These are phyloP conservation scores for Eutrema yunnanense DNA, from an alignment of 345 rosid genomes.

Conservation along the genomic window DNA sequence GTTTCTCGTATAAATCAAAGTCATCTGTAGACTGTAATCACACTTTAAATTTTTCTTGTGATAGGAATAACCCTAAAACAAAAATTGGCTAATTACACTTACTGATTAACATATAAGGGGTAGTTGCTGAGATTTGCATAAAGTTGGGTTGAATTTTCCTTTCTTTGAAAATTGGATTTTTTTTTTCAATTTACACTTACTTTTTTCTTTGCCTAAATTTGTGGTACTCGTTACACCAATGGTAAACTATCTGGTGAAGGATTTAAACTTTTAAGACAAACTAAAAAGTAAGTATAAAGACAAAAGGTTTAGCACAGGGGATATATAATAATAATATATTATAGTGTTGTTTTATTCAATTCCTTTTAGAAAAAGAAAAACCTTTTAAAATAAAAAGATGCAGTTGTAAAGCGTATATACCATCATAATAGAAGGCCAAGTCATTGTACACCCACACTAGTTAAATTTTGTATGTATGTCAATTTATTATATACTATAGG, in stretches of 20 bases:
- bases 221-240: slow-evolving; percentile 8
- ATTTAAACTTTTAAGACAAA: slow-evolving; percentile 16
- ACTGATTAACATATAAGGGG: neutral
- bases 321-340: neutral
- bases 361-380: neutral
- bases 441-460: slow-evolving; percentile 12
- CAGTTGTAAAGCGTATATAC: slow-evolving; percentile 26
- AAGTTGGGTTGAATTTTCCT: slow-evolving; percentile 11
- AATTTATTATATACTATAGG: neutral
- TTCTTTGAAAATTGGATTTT: neutral
- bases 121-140: neutral
- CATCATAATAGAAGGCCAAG: slow-evolving; percentile 26
- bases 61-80: slow-evolving; percentile 7
- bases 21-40: neutral
- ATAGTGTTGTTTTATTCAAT: neutral
- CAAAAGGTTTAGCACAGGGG: slow-evolving; percentile 13
- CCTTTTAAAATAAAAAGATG: neutral
- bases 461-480: slow-evolving; percentile 6
- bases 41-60: neutral
- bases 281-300: slow-evolving; percentile 13
- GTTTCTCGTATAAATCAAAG: slow-evolving; percentile 9
- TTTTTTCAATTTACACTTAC: neutral
- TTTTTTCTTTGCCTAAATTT: slow-evolving; percentile 9
- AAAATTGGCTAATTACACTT: slow-evolving; percentile 15
- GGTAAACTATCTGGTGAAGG: slow-evolving; percentile 23